These are phyloP conservation scores for Penicillium sp. DNA, from an alignment of 2,329 filamentous ascomycete species.

Conservation along the genomic window DNA sequence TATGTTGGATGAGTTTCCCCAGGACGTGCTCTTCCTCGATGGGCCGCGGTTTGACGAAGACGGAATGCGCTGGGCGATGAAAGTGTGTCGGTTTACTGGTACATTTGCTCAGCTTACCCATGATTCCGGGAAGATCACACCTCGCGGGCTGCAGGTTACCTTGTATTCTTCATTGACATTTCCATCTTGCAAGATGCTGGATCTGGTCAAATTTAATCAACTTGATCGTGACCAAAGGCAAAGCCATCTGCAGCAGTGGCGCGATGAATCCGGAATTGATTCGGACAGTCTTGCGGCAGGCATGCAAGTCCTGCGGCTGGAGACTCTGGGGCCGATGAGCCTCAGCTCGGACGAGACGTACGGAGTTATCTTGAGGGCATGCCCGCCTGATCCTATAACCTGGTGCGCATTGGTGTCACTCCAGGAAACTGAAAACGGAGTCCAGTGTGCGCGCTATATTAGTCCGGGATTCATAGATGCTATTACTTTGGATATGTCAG, in stretches of 20 bases:
- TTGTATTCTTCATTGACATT: not conserved
- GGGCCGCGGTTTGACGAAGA: not conserved
- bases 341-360: not conserved
- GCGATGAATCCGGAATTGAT: not conserved
- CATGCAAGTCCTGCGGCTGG: not conserved
- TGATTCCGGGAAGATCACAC: not conserved
- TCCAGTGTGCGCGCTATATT: not conserved
- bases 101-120: not conserved
- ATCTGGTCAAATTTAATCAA: not conserved
- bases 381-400: not conserved
- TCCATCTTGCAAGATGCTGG: not conserved
- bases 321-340: not conserved
- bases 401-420: not conserved
- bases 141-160: not conserved
- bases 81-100: not conserved
- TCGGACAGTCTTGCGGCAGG: not conserved
- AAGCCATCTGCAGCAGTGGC: not conserved
- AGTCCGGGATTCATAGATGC: too few relatives aligned
- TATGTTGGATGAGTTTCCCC: not conserved
- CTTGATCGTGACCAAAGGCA: not conserved
- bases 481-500: too few relatives aligned
- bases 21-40: not conserved
- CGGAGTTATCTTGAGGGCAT: not conserved
- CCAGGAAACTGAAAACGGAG: not conserved
- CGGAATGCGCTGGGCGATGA: slow-evolving; percentile 2